Evolutionary conservation across 78 protist genomes (phyloP).

Genomic region (Ministeria vibrans): DNA sequence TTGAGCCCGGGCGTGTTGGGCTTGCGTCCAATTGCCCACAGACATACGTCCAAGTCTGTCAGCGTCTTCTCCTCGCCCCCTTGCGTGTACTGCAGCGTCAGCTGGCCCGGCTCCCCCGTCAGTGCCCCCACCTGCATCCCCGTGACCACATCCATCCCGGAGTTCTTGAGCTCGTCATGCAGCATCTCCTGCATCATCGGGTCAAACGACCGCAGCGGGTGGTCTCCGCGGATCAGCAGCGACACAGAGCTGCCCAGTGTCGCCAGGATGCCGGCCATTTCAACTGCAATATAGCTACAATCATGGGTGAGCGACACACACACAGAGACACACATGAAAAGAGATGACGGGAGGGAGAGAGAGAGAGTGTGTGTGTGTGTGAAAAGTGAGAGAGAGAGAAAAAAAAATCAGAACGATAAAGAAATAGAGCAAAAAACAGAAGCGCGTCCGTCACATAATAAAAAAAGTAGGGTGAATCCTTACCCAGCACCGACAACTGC

Average conservation of each 20-base stretch:
- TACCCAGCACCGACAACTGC: constrained; percentile 33
- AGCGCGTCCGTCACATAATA: too few species aligned
- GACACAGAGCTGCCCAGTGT: constrained; percentile 48
- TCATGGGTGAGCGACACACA: too few species aligned
- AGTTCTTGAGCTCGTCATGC: constrained; percentile 33
- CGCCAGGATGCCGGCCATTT: constrained; percentile 70
- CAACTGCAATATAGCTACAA: constrained; percentile 86
- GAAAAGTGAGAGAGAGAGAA: background rate
- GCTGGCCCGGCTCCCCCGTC: background rate
- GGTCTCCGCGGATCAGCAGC: constrained; percentile 47
- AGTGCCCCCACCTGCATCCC: background rate
- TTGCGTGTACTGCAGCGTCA: background rate
- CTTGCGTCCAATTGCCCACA: constrained; percentile 71
- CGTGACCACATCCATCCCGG: constrained; percentile 28
- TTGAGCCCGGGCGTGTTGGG: constrained; percentile 38
- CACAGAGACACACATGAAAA: too few species aligned
- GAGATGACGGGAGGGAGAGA: too few species aligned
- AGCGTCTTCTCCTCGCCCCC: constrained; percentile 3
- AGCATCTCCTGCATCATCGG: constrained; percentile 26
- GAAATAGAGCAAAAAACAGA: too few species aligned
- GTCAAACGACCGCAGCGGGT: constrained; percentile 68
- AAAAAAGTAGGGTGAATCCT: background rate
- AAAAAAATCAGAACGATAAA: too few species aligned
- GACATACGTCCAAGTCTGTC: constrained; percentile 48
- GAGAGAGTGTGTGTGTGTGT: too few species aligned